Conservation (phyloP, 2,329 filamentous ascomycete genomes). For the Trichoderma koningii region DNA sequence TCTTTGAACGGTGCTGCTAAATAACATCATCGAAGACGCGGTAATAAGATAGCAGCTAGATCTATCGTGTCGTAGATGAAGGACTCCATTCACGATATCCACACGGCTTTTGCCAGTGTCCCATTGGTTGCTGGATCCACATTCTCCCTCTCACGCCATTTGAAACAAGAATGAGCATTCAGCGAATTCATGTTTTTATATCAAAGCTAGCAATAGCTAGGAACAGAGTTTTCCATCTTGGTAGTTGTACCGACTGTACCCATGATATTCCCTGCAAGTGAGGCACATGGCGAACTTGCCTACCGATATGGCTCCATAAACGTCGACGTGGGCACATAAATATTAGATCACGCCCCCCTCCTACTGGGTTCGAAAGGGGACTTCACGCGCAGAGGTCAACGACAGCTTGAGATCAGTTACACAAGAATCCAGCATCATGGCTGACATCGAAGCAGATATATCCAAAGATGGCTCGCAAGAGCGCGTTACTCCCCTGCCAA, state of each 20-base stretch:
- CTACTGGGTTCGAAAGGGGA: no score
- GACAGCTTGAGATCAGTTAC: not conserved
- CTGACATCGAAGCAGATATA: slow-evolving; percentile 12
- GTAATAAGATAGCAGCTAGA: not conserved
- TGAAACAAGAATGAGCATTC: slow-evolving; percentile 20
- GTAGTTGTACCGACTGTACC: not conserved
- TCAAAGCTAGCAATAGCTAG: not conserved
- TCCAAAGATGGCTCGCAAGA: slow-evolving; percentile 21
- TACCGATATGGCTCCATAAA: not conserved
- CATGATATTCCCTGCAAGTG: not conserved
- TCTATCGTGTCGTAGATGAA: not conserved
- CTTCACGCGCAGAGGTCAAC: no score
- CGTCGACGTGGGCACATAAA: slow-evolving; percentile 1
- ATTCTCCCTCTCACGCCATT: slow-evolving; percentile 20
- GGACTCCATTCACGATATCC: not conserved
- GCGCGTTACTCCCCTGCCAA: not conserved
- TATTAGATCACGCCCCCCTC: slow-evolving; percentile 1
- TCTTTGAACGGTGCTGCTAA: not conserved
- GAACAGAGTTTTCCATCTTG: not conserved
- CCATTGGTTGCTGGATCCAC: slow-evolving; percentile 8
- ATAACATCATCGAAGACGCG: not conserved
- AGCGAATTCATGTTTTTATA: not conserved
- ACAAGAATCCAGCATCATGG: not conserved
- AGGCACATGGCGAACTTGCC: not conserved
- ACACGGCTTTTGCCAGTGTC: not conserved